Evolutionary conservation across 352 stramenopile genomes (phyloP).

Genomic region (Phytopythium montanum): DNA sequence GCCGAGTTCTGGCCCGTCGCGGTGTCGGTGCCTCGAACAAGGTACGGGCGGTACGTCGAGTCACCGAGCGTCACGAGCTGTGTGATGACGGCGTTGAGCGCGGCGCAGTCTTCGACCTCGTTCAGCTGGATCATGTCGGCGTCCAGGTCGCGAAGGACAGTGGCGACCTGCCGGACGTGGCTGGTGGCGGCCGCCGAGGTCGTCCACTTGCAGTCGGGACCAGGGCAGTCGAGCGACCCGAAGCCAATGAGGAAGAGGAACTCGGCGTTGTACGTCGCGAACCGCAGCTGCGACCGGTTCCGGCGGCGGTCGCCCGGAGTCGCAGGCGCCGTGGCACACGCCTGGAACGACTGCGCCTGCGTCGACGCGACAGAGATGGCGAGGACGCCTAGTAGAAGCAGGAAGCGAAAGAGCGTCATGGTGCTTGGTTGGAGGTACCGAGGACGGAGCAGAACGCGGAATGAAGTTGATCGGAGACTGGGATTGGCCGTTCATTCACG

Average conservation of each 20-base stretch:
- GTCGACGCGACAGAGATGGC: constrained; percentile 12
- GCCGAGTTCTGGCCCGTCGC: constrained; percentile 61
- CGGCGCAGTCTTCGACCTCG: constrained; percentile 56
- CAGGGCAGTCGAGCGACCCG: constrained; percentile 36
- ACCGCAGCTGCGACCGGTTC: constrained; percentile 48
- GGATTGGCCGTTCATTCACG: background rate
- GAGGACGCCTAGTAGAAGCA: background rate
- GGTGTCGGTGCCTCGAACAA: constrained; percentile 53
- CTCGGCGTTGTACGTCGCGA: constrained; percentile 56
- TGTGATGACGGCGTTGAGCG: constrained; percentile 43
- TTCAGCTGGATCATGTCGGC: constrained; percentile 64
- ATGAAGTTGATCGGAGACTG: background rate
- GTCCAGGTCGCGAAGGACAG: constrained; percentile 40
- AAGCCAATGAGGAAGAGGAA: constrained; percentile 51
- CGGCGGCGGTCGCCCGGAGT: constrained; percentile 36
- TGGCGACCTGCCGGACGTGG: constrained; percentile 55
- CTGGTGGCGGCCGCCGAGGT: constrained; percentile 32
- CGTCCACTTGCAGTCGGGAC: constrained; percentile 50
- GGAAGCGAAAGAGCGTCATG: background rate
- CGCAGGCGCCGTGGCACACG: constrained; percentile 36
- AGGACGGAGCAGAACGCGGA: background rate
- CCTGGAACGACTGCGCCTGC: constrained; percentile 32
- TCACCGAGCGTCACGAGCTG: constrained; percentile 43
- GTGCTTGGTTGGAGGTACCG: background rate
- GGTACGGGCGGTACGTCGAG: constrained; percentile 54